phyloP scores from a whole-genome alignment of 1,284 basidiomycete genomes.

The Takashimella koratensis region DNA sequence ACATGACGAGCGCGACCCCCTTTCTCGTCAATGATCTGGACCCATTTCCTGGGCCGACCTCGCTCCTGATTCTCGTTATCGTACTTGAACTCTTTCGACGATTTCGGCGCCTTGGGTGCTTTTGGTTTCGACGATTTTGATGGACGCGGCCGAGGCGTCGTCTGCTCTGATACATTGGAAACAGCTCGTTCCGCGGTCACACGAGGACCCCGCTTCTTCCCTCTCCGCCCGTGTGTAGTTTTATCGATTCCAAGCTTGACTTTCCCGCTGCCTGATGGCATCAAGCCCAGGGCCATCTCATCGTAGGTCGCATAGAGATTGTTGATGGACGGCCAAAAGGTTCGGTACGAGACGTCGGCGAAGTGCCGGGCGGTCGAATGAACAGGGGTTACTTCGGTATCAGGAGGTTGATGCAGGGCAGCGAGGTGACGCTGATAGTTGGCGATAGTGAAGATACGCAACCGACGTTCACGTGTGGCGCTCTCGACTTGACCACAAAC shows the following conservation, averaged over 20 bases:
- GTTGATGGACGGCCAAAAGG: constrained; percentile 3
- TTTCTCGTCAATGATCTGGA: constrained; percentile 36
- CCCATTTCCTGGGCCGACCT: constrained; percentile 42
- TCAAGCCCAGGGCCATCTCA: background rate
- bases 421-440: constrained; percentile 26
- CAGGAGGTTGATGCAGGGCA: constrained; percentile 15
- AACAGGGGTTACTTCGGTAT: constrained; percentile 14
- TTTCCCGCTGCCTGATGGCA: constrained; percentile 3
- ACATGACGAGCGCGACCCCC: constrained; percentile 31
- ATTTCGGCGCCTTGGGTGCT: background rate
- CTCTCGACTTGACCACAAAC: constrained; percentile 34
- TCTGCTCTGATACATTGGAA: too few species aligned
- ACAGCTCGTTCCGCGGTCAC: background rate
- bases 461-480: constrained; percentile 30
- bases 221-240: background rate
- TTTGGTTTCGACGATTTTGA: background rate
- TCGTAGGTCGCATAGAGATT: constrained; percentile 5
- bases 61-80: constrained; percentile 27
- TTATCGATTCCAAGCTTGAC: background rate
- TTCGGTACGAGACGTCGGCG: constrained; percentile 17
- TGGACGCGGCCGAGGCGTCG: too few species aligned
- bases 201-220: background rate
- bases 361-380: constrained; percentile 20
- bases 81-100: constrained; percentile 15
- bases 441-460: constrained; percentile 24